Evolutionary conservation across 306 rosid genomes (phyloP), one percentile per base, ranked within the genome.

Genomic region (Corylus americana): DNA sequence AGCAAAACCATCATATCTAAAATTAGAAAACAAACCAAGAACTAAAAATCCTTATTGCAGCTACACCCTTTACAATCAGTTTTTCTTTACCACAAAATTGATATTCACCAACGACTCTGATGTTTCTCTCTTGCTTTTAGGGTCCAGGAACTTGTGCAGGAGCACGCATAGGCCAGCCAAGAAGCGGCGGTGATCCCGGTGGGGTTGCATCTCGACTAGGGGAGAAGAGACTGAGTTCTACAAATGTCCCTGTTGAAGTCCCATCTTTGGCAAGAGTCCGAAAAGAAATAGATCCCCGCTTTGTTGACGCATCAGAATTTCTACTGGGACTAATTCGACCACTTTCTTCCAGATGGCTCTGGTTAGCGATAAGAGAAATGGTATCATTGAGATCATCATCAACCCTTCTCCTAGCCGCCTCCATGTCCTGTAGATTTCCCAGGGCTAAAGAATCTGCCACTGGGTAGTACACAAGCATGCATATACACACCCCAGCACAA

Each of bases 31-130:
- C 92, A 87, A 50, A 61, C 78, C 76, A 83, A 78, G 75, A 89
- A 88, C 62, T 67, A 77, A 86, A 85, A 85, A 86, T 79, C 85
- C 92, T 92, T 91, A 87, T 88, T 90, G 84, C 85, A 84, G 82
- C 91, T 86, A 88, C 91, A 91, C 88, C 89, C 91, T 91, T 91
- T 91, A 91, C 95, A 95, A 91, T 91, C 97, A 90, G 92, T 84
- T 85, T 78, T 78, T 76, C 85, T 86, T 87, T 78, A 85, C 86
- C 93, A 89, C 96, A 92, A 95, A 95, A 90, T 91, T 91, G 94
- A 91, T 83, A 86, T 84, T 79, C 88, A 88, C 79, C 83, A 80
- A 77, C 50, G 68, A 80, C 81, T 81, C 84, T 64, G 5, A 22
- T 8, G 81, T 83, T 72, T 71, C 91, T 77, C 71, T 76, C 88